Evolutionary conservation across 257 asterid genomes (phyloP).

Genomic region (Jaltomata sinuosa): DNA sequence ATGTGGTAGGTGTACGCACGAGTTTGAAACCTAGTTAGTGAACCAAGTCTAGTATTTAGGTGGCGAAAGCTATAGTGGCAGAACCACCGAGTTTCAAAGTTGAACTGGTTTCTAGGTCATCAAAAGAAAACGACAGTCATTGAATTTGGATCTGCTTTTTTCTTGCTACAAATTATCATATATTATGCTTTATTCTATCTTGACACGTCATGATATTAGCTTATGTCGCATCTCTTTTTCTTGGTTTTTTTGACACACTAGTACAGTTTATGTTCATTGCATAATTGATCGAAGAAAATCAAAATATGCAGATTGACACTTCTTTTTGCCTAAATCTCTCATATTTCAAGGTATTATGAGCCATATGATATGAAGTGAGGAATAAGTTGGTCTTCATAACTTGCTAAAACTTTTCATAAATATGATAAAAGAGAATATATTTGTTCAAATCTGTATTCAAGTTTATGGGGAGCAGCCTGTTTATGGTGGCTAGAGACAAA

Average conservation of each 20-base stretch:
- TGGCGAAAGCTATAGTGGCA: not conserved
- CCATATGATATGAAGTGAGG: conserved; percentile 2
- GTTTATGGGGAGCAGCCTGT: not conserved
- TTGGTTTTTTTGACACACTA: not conserved
- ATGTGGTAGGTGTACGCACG: not conserved
- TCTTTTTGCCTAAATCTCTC: not conserved
- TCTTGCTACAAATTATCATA: not conserved
- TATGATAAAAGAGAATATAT: not conserved
- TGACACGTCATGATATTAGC: not conserved
- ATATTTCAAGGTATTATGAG: not conserved
- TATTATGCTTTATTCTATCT: not conserved
- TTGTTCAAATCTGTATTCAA: not conserved
- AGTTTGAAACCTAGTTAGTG: not conserved
- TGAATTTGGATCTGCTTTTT: not conserved
- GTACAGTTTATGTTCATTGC: not conserved
- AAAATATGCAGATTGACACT: not conserved
- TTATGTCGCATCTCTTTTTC: not conserved
- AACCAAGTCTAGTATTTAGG: not conserved
- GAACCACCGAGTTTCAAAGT: not conserved
- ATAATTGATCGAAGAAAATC: not conserved
- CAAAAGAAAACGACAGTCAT: not conserved
- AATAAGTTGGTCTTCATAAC: not conserved
- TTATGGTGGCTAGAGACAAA: not conserved
- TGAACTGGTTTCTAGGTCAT: not conserved
- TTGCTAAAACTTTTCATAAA: not conserved